Base-by-base conservation (phyloP, 2,329 filamentous ascomycete species). In the Dothidotthia symphoricarpi region DNA sequence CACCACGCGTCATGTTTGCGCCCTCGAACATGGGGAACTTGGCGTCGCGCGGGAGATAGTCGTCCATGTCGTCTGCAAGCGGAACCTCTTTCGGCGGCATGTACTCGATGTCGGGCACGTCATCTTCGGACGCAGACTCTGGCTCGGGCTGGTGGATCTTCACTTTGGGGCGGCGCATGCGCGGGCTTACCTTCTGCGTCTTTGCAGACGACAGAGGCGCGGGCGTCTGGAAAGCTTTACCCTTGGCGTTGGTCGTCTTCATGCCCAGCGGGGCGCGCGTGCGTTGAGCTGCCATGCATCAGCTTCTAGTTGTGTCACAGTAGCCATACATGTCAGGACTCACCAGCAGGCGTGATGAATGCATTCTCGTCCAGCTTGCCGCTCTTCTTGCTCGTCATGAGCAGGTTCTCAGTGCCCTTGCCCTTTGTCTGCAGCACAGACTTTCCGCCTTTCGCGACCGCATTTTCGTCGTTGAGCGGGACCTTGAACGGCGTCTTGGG, bases 161-260 rank as follows among this genome's bases (percentile, higher is more conserved):
- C 46, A 82, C 72, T 63, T 74, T 69, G 51, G 73, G 61, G 62
- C 74, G 59, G 59, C 66, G 64, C 55, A 71, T 42, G 73, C 83
- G 81, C 4, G 75, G 72, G 12, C 79, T 83, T 1, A 80, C 80
- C 66, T 82, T 84, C 47, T 80, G 76, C 0, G 81, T 81, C 68
- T 82, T 84, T 45, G 83, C 82, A 9, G 62, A 61, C 40, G 61
- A 51, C 78, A 82, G 84, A 22, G 78, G 82, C 19, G 78, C 82
- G 6, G 79, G 79, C 3, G 82, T 83, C 47, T 85, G 82, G 50
- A 82, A 77, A 33, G 75, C 76, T 61, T 75, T 80, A 43, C 83
- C 78, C 73, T 95, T 97, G 36, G 87, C 88, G 67, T 98, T 98
- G 35, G 93, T 97, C 1, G 91, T 97, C 69, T 98, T 98, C 75